phyloP scores from a whole-genome alignment of 1,284 basidiomycete species.

The Bjerkandera adusta region DNA sequence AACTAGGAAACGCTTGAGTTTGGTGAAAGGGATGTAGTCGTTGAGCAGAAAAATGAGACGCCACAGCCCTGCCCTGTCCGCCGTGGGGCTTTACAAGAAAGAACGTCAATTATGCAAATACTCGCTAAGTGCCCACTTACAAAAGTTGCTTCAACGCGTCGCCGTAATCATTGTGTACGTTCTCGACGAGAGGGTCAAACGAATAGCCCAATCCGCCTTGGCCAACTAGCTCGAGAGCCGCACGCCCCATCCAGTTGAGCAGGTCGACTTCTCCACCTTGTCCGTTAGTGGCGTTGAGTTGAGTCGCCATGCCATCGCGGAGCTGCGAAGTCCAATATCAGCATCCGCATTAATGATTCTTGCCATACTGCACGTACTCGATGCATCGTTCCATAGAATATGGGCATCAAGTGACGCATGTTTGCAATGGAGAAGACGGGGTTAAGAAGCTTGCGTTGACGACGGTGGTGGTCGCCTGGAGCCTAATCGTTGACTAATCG shows the following conservation, averaged over 20 bases:
- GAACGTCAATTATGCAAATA: no score
- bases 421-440: conserved; percentile 18
- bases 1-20: no score
- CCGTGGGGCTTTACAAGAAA: no score
- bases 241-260: conserved; percentile 25
- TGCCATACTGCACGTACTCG: conserved; percentile 2
- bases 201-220: conserved; percentile 28
- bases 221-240: conserved; percentile 29
- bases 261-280: conserved; percentile 23
- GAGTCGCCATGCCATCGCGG: conserved; percentile 13
- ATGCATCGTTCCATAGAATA: conserved; percentile 2
- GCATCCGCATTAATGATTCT: no score
- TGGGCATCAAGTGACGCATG: conserved; percentile 13
- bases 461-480: conserved; percentile 9
- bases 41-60: no score
- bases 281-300: conserved; percentile 4
- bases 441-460: conserved; percentile 16
- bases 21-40: no score
- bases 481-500: not conserved
- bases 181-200: conserved; percentile 23
- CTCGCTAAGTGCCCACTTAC: no score
- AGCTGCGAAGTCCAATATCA: no score
- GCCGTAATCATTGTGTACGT: conserved; percentile 20
- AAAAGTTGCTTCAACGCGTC: conserved; percentile 22
- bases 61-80: no score